Conservation (phyloP, 331 rosid species). For the Malus hybrid region DNA sequence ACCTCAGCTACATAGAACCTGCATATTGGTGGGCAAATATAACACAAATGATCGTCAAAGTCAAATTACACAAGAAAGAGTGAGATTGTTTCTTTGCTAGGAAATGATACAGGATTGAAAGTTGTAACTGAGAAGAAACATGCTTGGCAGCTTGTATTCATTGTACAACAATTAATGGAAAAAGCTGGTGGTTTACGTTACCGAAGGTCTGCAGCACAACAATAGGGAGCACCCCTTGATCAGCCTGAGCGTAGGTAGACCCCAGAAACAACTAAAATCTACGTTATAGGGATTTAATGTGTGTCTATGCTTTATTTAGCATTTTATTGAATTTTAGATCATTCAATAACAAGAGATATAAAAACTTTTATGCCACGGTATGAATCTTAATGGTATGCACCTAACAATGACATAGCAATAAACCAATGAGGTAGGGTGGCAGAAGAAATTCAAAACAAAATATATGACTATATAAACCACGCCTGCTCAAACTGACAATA, state of each 20-base stretch:
- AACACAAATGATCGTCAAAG: not conserved
- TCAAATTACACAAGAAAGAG: not conserved
- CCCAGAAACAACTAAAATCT: not conserved
- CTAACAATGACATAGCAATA: not conserved
- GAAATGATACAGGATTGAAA: no score
- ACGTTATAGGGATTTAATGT: not conserved
- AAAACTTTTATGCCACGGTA: not conserved
- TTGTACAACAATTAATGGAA: not conserved
- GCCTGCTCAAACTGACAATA: not conserved
- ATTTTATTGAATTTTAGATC: not conserved
- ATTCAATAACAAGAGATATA: not conserved
- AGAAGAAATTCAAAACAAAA: not conserved
- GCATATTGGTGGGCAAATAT: conserved; percentile 5
- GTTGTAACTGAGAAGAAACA: not conserved
- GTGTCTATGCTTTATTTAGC: not conserved
- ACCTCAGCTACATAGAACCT: conserved; percentile 51
- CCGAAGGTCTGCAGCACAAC: not conserved
- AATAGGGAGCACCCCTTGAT: not conserved
- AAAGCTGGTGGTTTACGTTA: not conserved
- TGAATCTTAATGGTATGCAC: not conserved
- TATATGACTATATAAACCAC: not conserved
- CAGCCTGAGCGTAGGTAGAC: not conserved
- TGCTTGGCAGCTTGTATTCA: not conserved
- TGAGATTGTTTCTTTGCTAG: not conserved
- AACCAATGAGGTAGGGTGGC: not conserved